Evolutionary conservation across 164 flowering plant species (phyloP).

Genomic region (Vitis rotundifolia): DNA sequence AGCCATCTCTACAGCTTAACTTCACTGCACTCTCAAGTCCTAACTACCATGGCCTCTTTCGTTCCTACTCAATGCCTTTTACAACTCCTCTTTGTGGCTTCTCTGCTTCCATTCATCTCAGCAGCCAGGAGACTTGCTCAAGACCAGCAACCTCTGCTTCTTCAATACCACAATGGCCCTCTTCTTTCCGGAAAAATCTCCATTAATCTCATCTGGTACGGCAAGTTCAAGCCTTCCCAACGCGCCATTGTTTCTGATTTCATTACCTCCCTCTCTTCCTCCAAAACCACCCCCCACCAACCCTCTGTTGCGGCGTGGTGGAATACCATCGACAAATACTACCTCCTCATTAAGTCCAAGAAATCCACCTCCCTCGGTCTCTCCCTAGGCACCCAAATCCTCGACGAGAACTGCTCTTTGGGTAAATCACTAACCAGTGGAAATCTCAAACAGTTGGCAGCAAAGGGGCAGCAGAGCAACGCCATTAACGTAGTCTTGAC

Average conservation of each 20-base stretch:
- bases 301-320: slow-evolving; percentile 75
- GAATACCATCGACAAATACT: slow-evolving; percentile 52
- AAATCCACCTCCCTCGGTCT: slow-evolving; percentile 25
- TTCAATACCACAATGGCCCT: slow-evolving; percentile 68
- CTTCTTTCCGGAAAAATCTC: slow-evolving; percentile 62
- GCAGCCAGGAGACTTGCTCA: slow-evolving; percentile 26
- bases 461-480: slow-evolving; percentile 32
- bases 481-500: slow-evolving; percentile 62
- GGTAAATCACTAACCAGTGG: slow-evolving; percentile 50
- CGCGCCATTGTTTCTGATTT: slow-evolving; percentile 61
- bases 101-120: slow-evolving; percentile 19
- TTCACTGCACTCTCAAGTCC: neutral
- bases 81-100: slow-evolving; percentile 15
- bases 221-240: slow-evolving; percentile 63
- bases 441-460: slow-evolving; percentile 43
- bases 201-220: slow-evolving; percentile 73
- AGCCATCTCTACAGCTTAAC: too few relatives aligned
- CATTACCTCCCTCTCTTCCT: slow-evolving; percentile 44
- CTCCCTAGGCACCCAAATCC: slow-evolving; percentile 39
- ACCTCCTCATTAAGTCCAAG: slow-evolving; percentile 23
- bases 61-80: neutral
- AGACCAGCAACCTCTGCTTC: slow-evolving; percentile 28
- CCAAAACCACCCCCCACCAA: slow-evolving; percentile 5
- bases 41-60: slow-evolving; percentile 18
- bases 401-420: slow-evolving; percentile 51